Evolutionary conservation across 2,329 filamentous ascomycete genomes (phyloP), one percentile per base, ranked within the genome.

Genomic region (Monilinia vaccinii-corymbosi): DNA sequence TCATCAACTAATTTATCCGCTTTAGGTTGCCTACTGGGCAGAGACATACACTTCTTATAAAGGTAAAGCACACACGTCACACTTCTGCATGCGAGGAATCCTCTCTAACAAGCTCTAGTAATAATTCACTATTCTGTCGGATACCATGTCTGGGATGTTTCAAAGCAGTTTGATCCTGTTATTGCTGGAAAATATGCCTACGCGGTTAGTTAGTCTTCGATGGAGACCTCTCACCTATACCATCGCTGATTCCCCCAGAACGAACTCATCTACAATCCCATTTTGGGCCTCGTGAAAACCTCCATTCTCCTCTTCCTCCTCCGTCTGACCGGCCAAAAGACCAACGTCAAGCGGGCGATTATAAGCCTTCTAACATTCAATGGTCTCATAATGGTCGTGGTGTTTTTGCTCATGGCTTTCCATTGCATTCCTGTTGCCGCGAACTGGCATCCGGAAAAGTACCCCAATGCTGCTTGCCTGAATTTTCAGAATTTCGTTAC

Each of bases 291-390:
- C 11, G 73, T 78, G 60, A 79, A 78, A 65, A 71, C 73, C 2
- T 78, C 77, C 0, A 70, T 78, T 21, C 71, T 79, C 4, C 62
- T 78, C n/a, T 77, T 78, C 61, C 70, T 78, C n/a, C 70, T 76
- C 21, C 75, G 75, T 1, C 71, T 78, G 1, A 72, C 73, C 52
- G 64, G 73, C 42, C 67, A 75, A 58, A 75, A 75, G 60, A 66
- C 55, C 32, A 71, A 63, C 25, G 68, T 76, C 1, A 67, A 70
- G 34, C 64, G 68, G 10, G 66, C 69, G 23, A 73, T 74, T 50
- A 61, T 69, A 49, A 67, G 56, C 3, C 46, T 62, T 34, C n/a
- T 62, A 16, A 47, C 53, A 11, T 40, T 61, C 28, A 62, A 61
- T 46, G 51, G 18, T 21, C 10, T 50, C 14, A 48, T 60, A 31